phyloP scores from a whole-genome alignment of 805 yeast genomes.

The Metschnikowia hibisci region DNA sequence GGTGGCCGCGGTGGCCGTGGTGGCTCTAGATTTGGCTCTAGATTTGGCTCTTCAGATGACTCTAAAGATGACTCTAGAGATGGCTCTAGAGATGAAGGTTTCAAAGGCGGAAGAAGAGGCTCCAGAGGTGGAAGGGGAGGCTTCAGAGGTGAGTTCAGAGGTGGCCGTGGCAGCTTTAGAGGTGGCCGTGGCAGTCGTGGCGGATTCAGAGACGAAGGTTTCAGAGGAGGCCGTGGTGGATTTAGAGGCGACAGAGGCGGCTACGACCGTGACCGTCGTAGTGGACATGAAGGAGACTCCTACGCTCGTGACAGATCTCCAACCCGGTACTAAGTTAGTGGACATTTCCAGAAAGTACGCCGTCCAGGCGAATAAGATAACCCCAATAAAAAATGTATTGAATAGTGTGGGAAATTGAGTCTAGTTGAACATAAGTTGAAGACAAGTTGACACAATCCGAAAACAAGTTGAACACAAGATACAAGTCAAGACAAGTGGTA shows the following conservation, averaged over 20 bases:
- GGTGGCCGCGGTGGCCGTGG: no score
- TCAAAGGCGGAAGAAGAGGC: conserved; percentile 27
- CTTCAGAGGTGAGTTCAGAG: conserved; percentile 26
- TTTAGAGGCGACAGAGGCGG: conserved; percentile 39
- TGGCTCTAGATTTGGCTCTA: no score
- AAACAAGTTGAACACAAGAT: no score
- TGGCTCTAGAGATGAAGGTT: conserved; percentile 31
- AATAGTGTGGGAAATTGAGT: neutral
- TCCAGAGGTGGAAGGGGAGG: conserved; percentile 49
- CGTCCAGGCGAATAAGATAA: conserved; percentile 4
- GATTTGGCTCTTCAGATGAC: no score
- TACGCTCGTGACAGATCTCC: conserved; percentile 62
- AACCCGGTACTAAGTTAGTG: conserved; percentile 53
- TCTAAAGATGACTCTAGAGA: no score
- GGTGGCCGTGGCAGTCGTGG: conserved; percentile 27
- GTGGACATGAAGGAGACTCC: conserved; percentile 42
- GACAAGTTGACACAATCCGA: neutral
- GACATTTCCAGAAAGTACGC: conserved; percentile 1
- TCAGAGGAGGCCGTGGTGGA: conserved; percentile 40
- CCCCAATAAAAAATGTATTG: conserved; percentile 6
- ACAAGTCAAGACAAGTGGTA: no score
- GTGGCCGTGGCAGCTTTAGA: conserved; percentile 31
- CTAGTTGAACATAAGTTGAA: no score
- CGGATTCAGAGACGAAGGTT: conserved; percentile 19
- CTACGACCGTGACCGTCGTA: conserved; percentile 47